Evolutionary conservation across 1,284 basidiomycete genomes (phyloP), one percentile per base, ranked within the genome.

Genomic region (Bondarzewia mesenterica): DNA sequence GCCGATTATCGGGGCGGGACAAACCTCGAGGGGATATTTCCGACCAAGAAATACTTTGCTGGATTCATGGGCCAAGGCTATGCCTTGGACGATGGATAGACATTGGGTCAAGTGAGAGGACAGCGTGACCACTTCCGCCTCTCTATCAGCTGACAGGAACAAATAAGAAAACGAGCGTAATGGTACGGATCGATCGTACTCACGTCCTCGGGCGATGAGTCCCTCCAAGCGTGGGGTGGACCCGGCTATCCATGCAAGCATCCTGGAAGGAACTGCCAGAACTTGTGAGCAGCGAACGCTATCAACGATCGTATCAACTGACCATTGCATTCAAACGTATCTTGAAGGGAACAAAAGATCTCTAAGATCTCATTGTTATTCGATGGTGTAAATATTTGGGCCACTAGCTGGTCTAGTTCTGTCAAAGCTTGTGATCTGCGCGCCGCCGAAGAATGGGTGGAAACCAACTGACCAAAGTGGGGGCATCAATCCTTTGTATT

Each of bases 291-390:
- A 20, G 25, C 27, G n/a, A 43, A 2, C 43, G n/a, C 23, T 7
- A 25, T 7, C n/a, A 23, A 32, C 27, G 20, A 49, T n/a, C 35
- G 18, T 32, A 18, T 18, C 56, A 3, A 61, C 84, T 49, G 56
- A 89, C 89, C 67, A 58, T 91, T 91, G 61, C 79, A 85, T 59
- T 88, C 79, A 56, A 89, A 87, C 1, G 77, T 77, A 54, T 86
- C 78, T 60, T 91, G 88, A 25, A 86, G 64, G 2, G 73, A 69
- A 15, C 82, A 61, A 62, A 90, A 87, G 44, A 67, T 62, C 44
- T 71, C 67, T 52, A 80, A 64, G 4, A 65, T 44, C 14, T 60
- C 54, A 12, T 57, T 65, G 27, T 67, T 53, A 32, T 73, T 64
- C 16, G 62, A 58, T 8, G 62, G 59, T 16, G 75, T 68, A 54